These are phyloP conservation scores for Vigna angularis DNA, from an alignment of 306 rosid genomes.

Conservation along the genomic window DNA sequence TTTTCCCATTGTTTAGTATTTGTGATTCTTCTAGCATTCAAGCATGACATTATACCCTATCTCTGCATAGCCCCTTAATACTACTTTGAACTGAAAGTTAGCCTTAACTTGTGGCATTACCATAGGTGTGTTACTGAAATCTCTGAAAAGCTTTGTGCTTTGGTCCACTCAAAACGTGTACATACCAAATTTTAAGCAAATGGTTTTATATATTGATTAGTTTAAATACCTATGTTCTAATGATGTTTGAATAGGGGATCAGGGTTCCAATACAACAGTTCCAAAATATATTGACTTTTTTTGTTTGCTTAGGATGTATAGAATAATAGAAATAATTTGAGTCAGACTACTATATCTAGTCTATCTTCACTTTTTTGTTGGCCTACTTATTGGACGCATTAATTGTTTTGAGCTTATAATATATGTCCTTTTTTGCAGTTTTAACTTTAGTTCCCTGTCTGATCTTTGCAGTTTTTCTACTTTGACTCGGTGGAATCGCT, in stretches of 20 bases:
- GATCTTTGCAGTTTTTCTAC: conserved; percentile 84
- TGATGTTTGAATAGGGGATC: background rate
- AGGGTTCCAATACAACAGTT: background rate
- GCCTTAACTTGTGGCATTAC: conserved; percentile 7
- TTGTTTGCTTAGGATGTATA: conserved; percentile 26
- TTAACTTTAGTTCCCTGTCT: conserved; percentile 41
- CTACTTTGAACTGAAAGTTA: background rate
- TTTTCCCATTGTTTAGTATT: background rate
- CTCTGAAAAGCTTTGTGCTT: background rate
- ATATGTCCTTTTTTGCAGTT: conserved; percentile 9
- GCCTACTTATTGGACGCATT: background rate
- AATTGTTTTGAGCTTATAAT: background rate
- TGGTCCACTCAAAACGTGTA: background rate
- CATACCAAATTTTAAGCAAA: conserved; percentile 4
- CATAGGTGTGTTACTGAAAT: background rate
- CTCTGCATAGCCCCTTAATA: conserved; percentile 14
- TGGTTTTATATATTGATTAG: background rate
- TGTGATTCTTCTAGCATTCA: background rate
- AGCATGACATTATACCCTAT: conserved; percentile 10
- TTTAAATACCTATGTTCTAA: conserved; percentile 4
- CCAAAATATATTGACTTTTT: conserved; percentile 12
- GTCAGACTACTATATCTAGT: conserved; percentile 3
- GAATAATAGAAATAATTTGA: background rate
- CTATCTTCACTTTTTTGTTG: background rate
- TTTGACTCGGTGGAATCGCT: conserved; percentile 95